Percentiles rank a stretch among this genome's conserved stretches.
phyloP scores from a whole-genome alignment of 1,284 basidiomycete genomes.

The Anthracocystis setariae region DNA sequence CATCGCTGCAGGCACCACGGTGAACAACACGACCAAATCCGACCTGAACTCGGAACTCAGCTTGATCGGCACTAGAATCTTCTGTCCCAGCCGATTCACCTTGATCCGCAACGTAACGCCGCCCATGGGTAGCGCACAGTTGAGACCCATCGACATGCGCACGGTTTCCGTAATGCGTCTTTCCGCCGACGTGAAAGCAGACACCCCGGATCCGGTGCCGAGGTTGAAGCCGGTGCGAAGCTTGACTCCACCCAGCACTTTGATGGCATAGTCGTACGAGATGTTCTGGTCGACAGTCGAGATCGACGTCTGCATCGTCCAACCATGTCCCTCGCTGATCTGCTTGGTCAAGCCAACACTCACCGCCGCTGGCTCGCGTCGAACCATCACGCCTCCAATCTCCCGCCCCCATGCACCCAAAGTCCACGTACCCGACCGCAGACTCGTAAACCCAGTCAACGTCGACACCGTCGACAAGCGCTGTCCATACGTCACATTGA shows the following conservation, averaged over 20 bases:
- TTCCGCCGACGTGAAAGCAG: conserved; percentile 63
- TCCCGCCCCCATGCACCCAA: conserved; percentile 69
- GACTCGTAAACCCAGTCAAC: conserved; percentile 61
- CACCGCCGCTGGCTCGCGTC: conserved; percentile 51
- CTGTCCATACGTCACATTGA: conserved; percentile 70
- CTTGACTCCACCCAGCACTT: conserved; percentile 69
- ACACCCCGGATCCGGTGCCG: conserved; percentile 61
- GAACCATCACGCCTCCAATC: conserved; percentile 22
- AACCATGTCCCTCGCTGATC: conserved; percentile 45
- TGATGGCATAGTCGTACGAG: conserved; percentile 69
- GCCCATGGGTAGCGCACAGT: conserved; percentile 59
- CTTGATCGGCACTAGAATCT: conserved; percentile 73
- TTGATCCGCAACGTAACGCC: conserved; percentile 65
- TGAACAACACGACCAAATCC: conserved; percentile 70
- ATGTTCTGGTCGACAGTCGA: conserved; percentile 52
- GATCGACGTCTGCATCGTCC: conserved; percentile 56
- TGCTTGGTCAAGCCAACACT: conserved; percentile 60
- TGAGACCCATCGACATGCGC: conserved; percentile 64
- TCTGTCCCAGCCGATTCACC: conserved; percentile 72
- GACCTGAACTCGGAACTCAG: conserved; percentile 71
- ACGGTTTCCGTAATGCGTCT: conserved; percentile 67
- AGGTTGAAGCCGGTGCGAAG: conserved; percentile 69
- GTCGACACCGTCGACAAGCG: conserved; percentile 61
- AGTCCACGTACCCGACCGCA: conserved; percentile 69
- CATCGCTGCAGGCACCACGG: conserved; percentile 72